Conservation (phyloP, 2,329 filamentous ascomycete species). For the Dendrostoma leiphaemia region DNA sequence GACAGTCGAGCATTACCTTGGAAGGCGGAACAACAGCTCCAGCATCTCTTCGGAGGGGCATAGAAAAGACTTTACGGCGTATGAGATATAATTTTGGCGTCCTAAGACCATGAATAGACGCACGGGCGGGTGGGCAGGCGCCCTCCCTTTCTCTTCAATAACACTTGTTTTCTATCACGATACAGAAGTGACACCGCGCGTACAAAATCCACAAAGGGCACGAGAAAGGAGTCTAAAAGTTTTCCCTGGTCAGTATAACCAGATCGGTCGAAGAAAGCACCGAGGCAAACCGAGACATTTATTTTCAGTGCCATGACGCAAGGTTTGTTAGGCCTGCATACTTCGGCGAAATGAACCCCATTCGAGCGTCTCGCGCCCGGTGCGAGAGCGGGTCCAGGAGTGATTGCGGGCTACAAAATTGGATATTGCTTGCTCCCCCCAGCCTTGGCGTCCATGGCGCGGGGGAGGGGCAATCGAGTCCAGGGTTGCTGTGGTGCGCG, state of each 20-base stretch:
- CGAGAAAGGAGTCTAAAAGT: no score
- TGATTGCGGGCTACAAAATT: background rate
- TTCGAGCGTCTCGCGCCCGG: background rate
- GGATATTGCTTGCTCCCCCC: no score
- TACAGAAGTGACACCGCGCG: no score
- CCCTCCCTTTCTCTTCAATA: background rate
- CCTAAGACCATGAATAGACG: constrained; percentile 18
- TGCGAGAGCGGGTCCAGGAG: background rate
- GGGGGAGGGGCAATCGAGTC: no score
- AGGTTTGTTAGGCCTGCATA: background rate
- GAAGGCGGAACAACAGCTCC: background rate
- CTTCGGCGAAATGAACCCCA: background rate
- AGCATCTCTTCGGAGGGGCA: constrained; percentile 2
- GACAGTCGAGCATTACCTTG: constrained; percentile 5
- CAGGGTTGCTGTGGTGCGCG: no score
- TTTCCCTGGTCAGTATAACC: background rate
- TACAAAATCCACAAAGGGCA: no score
- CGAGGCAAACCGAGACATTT: background rate
- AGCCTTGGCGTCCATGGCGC: no score
- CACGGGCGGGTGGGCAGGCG: constrained; percentile 14
- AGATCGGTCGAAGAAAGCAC: background rate
- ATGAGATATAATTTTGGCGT: constrained; percentile 18
- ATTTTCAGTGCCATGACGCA: background rate
- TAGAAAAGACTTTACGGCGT: constrained; percentile 19
- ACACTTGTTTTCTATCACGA: no score